A percentile compares a stretch with the other conserved stretches of the same genome.
Conservation (phyloP, 2,329 filamentous ascomycete species). For the Beauveria varroae region DNA sequence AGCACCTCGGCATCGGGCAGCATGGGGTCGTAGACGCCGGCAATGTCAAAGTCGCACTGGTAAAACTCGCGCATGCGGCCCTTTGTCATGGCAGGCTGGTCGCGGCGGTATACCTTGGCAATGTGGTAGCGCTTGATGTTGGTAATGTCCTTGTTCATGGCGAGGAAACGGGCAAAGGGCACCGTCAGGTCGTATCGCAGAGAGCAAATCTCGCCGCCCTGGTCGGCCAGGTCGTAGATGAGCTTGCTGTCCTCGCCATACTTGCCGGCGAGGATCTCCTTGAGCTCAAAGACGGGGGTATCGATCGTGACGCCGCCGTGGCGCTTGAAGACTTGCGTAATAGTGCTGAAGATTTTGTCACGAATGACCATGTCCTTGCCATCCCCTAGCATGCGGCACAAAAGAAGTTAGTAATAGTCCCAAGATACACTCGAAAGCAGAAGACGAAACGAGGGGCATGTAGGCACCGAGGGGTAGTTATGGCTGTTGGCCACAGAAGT, state of each 20-base stretch:
- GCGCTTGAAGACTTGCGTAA: constrained; percentile 73
- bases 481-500: not conserved
- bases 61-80: constrained; percentile 95
- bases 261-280: constrained; percentile 80
- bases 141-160: constrained; percentile 78
- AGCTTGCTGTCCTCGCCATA: constrained; percentile 90
- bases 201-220: constrained; percentile 69
- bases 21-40: constrained; percentile 82
- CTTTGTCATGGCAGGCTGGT: constrained; percentile 64
- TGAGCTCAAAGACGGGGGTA: constrained; percentile 78
- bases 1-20: constrained; percentile 86
- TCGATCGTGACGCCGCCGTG: constrained; percentile 75
- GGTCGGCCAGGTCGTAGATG: constrained; percentile 82
- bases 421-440: not conserved
- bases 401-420: not conserved
- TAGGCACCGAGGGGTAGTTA: not conserved
- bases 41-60: constrained; percentile 96
- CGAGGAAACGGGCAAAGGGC: constrained; percentile 84
- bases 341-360: constrained; percentile 70
- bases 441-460: not conserved
- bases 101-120: constrained; percentile 64
- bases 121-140: constrained; percentile 93
- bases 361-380: constrained; percentile 73
- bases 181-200: constrained; percentile 84
- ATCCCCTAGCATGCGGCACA: constrained; percentile 41